Conservation (phyloP, 768 basidiomycete species). For the Leccinum ochraceum region DNA sequence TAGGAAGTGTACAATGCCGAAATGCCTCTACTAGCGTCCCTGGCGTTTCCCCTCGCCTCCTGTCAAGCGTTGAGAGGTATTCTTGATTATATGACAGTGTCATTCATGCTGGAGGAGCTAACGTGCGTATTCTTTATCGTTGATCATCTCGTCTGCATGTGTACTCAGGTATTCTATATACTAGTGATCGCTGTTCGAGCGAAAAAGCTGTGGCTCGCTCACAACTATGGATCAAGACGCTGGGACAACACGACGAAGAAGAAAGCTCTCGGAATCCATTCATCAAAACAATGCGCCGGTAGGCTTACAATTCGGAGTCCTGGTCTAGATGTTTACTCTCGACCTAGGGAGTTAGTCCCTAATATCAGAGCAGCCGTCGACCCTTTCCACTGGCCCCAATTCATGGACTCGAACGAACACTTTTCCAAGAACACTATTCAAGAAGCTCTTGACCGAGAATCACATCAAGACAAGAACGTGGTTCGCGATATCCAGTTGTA, state of each 20-base stretch:
- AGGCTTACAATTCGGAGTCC: neutral
- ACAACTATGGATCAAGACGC: conserved; percentile 26
- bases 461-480: conserved; percentile 12
- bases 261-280: conserved; percentile 20
- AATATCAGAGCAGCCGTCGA: conserved; percentile 25
- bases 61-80: conserved; percentile 24
- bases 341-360: conserved; percentile 24
- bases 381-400: conserved; percentile 32
- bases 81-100: conserved; percentile 30
- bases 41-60: conserved; percentile 27
- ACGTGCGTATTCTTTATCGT: conserved; percentile 18
- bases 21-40: conserved; percentile 27
- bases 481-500: conserved; percentile 26
- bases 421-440: conserved; percentile 25
- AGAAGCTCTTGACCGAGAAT: conserved; percentile 31
- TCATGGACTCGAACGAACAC: conserved; percentile 21
- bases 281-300: conserved; percentile 28
- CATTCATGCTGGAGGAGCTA: conserved; percentile 33
- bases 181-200: conserved; percentile 31
- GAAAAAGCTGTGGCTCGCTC: conserved; percentile 16
- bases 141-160: neutral
- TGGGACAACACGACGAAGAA: conserved; percentile 19
- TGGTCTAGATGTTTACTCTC: neutral
- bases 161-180: neutral
- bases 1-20: conserved; percentile 31